Percentiles rank a stretch among this genome's conserved stretches.
Conservation (phyloP, 495 filamentous ascomycete genomes). For the Aspergillus mulundensis region DNA sequence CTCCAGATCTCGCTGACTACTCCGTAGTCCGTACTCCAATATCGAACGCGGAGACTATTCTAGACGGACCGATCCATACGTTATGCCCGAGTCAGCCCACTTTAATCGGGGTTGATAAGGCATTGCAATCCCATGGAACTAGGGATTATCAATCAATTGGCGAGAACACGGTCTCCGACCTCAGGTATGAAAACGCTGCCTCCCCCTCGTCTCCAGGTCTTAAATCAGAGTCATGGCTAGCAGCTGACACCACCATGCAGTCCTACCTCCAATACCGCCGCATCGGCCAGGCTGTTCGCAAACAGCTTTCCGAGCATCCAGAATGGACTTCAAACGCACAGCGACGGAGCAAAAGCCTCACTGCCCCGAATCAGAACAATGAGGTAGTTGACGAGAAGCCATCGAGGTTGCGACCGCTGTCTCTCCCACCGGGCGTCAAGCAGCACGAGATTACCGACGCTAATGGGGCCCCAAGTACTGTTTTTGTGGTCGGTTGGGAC, state of each 20-base stretch:
- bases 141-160: conserved; percentile 2
- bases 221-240: background rate
- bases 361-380: background rate
- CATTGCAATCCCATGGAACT: background rate
- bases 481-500: conserved; percentile 52
- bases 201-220: background rate
- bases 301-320: conserved; percentile 8
- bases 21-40: no score
- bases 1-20: no score
- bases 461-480: background rate
- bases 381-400: background rate
- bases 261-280: conserved; percentile 16
- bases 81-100: background rate
- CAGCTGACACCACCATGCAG: conserved; percentile 11
- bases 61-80: background rate
- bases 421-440: conserved; percentile 7
- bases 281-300: conserved; percentile 13
- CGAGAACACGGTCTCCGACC: background rate
- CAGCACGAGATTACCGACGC: background rate
- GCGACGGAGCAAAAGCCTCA: background rate
- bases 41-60: background rate
- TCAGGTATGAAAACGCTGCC: background rate
- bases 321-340: background rate
- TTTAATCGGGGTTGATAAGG: background rate
- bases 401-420: background rate